Evolutionary conservation across 768 basidiomycete species (phyloP).

Genomic region (Phaeolepiota aurea): DNA sequence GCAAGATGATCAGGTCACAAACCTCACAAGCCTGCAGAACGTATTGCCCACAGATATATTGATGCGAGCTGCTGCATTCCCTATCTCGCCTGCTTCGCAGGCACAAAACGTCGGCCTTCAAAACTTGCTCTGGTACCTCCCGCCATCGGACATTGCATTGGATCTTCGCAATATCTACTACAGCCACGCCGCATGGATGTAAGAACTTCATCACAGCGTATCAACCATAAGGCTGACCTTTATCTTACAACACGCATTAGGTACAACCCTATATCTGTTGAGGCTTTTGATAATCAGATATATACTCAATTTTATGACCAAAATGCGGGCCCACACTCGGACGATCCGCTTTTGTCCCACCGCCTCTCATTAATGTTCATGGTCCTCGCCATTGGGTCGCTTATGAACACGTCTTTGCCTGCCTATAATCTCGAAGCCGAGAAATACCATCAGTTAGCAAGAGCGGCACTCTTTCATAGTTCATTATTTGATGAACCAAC

Average conservation of each 20-base stretch:
- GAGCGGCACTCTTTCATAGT: conserved; percentile 55
- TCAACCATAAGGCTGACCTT: conserved; percentile 4
- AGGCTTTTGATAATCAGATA: conserved; percentile 53
- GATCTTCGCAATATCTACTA: conserved; percentile 55
- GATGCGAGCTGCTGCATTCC: conserved; percentile 55
- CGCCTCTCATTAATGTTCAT: conserved; percentile 59
- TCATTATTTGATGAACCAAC: conserved; percentile 65
- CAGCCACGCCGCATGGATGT: conserved; percentile 68
- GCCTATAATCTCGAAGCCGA: conserved; percentile 63
- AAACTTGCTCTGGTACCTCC: conserved; percentile 63
- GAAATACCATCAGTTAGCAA: conserved; percentile 60
- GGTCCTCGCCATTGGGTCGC: conserved; percentile 55
- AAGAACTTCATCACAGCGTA: conserved; percentile 23
- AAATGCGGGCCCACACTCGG: conserved; percentile 30
- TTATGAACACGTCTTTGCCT: conserved; percentile 47
- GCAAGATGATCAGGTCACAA: conserved; percentile 25
- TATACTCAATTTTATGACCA: conserved; percentile 49
- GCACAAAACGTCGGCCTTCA: conserved; percentile 42
- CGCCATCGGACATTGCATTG: conserved; percentile 49
- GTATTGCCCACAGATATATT: conserved; percentile 59
- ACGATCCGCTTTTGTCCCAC: conserved; percentile 48
- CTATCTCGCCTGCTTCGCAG: conserved; percentile 37
- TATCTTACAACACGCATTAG: conserved; percentile 25
- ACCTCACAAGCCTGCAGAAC: conserved; percentile 38
- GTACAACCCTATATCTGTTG: conserved; percentile 60